Evolutionary conservation across 257 asterid genomes (phyloP).

Genomic region (Apocynum venetum): DNA sequence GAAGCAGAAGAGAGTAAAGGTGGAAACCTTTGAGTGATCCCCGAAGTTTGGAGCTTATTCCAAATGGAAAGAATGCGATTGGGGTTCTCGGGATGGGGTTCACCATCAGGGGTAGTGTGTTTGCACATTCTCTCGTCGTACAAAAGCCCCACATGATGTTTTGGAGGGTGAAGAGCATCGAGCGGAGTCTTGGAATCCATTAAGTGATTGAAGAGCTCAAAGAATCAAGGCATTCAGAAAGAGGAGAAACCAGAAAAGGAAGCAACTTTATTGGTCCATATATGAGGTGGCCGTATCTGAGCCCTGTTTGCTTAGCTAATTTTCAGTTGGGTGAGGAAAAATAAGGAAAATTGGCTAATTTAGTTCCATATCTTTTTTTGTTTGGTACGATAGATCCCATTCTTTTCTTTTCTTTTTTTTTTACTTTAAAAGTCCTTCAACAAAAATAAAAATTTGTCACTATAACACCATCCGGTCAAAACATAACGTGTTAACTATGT

Average conservation of each 20-base stretch:
- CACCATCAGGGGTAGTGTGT: conserved; percentile 47
- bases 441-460: too few relatives aligned
- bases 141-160: conserved; percentile 74
- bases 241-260: background rate
- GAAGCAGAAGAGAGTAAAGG: background rate
- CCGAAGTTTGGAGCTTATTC: conserved; percentile 65
- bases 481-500: too few relatives aligned
- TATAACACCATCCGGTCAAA: too few relatives aligned
- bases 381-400: too few relatives aligned
- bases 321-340: too few relatives aligned
- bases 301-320: too few relatives aligned
- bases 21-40: conserved; percentile 54
- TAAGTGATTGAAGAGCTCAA: background rate
- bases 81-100: conserved; percentile 74
- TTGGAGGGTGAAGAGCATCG: conserved; percentile 12
- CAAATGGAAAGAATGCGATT: conserved; percentile 72
- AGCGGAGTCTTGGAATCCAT: conserved; percentile 6
- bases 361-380: too few relatives aligned
- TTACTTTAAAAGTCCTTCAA: too few relatives aligned
- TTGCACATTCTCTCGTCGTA: conserved; percentile 82
- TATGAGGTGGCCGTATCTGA: too few relatives aligned
- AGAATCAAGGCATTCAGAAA: background rate
- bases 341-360: too few relatives aligned
- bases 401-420: too few relatives aligned
- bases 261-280: too few relatives aligned